Evolutionary conservation across 129 eudicot genomes (phyloP), one percentile per base, ranked within the genome.

Genomic region (Escallonia herrerae): DNA sequence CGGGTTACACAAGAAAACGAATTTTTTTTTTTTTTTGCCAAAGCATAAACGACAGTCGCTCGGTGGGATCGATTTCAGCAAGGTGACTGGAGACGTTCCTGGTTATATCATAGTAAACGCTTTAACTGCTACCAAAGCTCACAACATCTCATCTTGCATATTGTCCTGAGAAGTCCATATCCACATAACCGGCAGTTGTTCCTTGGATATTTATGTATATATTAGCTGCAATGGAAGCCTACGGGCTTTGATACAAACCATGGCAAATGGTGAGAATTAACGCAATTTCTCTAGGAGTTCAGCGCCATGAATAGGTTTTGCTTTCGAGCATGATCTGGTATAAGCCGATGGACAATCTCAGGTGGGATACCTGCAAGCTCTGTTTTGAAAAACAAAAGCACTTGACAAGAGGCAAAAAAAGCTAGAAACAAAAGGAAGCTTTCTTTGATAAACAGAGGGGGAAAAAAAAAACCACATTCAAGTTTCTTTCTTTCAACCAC

Each of bases 221-320:
- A 53, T 3, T 11, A 7, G 58, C 22, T 2, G 14, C 33, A 53
- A 53, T 13, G 7, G 13, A 53, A 53, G 13, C n/a, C 33, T 12
- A 14, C 15, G 14, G 58, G 14, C 33, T 22, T 22, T 53, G 58
- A 11, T 33, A 13, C 5, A 5, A 53, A 53, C 13, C 22, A n/a
- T 44, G 50, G 49, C 7, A 5, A 42, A 12, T 63, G 58, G 42
- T 50, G 58, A 48, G 63, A 40, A 11, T 15, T 40, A 60, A 13
- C 63, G 45, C 60, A 15, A 42, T 15, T 12, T 68, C 73, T 67
- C 81, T 91, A 87, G 60, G 84, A 72, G 72, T 87, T 80, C 71
- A 93, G 80, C 56, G 99, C 99, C 99, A 89, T 93, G 77, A 93
- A 93, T 62, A 82, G 75, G 83, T 86, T 93, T 72, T 93, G 99